Conservation (phyloP, 108 stramenopile genomes). For the Pseudonitzschia multistriata region DNA sequence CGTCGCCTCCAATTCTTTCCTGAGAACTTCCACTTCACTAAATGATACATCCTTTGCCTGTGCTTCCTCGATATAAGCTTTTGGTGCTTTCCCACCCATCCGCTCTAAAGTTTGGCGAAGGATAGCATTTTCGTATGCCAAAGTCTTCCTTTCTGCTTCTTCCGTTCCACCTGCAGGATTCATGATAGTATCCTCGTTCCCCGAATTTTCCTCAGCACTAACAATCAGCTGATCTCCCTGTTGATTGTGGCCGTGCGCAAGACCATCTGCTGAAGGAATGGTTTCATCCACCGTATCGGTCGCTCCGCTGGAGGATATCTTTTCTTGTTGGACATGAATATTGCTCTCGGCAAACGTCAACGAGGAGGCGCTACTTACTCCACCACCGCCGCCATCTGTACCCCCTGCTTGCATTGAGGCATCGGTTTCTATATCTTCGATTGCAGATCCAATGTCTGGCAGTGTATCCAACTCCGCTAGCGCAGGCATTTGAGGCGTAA, state of each 20-base stretch:
- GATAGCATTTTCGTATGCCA: constrained; percentile 78
- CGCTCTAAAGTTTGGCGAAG: constrained; percentile 72
- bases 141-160: constrained; percentile 65
- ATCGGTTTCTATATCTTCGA: constrained; percentile 21
- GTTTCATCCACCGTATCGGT: constrained; percentile 6
- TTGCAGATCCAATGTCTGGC: constrained; percentile 58
- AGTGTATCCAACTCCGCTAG: constrained; percentile 70
- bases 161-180: constrained; percentile 38
- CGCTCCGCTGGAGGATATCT: constrained; percentile 18
- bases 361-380: constrained; percentile 60
- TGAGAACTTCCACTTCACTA: constrained; percentile 30
- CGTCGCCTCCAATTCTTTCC: constrained; percentile 42
- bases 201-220: constrained; percentile 71
- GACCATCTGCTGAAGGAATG: constrained; percentile 13
- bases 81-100: constrained; percentile 64
- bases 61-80: constrained; percentile 66
- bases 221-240: constrained; percentile 66
- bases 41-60: constrained; percentile 25
- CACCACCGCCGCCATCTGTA: constrained; percentile 24
- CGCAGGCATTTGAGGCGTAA: constrained; percentile 76
- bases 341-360: constrained; percentile 56
- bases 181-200: constrained; percentile 63
- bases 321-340: constrained; percentile 25
- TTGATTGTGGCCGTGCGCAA: constrained; percentile 15
- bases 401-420: constrained; percentile 32